Evolutionary conservation across 2,329 filamentous ascomycete genomes (phyloP).

Genomic region (Fusarium gaditjirri): DNA sequence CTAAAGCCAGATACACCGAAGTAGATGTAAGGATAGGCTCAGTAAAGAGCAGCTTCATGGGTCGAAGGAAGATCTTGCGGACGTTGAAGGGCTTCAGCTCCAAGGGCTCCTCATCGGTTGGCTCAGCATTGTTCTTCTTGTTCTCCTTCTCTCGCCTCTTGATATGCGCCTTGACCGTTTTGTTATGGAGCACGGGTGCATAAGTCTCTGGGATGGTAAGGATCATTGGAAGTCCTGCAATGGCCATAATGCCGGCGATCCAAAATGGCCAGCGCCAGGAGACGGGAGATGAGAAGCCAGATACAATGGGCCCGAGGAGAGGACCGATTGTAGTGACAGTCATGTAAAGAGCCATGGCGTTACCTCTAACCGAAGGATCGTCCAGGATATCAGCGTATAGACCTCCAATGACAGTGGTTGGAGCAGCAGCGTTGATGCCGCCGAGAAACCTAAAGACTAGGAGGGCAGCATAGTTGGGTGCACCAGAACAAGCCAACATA

Average conservation of each 20-base stretch:
- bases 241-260: slow-evolving; percentile 50
- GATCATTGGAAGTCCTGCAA: slow-evolving; percentile 45
- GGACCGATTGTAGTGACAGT: slow-evolving; percentile 48
- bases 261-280: slow-evolving; percentile 56
- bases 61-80: slow-evolving; percentile 61
- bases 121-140: slow-evolving; percentile 52
- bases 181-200: slow-evolving; percentile 61
- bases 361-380: slow-evolving; percentile 46
- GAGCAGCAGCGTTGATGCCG: slow-evolving; percentile 49
- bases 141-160: slow-evolving; percentile 57
- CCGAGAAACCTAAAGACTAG: slow-evolving; percentile 54
- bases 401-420: slow-evolving; percentile 49
- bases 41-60: slow-evolving; percentile 58
- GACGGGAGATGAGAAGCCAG: slow-evolving; percentile 60
- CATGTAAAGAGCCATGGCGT: slow-evolving; percentile 51
- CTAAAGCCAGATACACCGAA: slow-evolving; percentile 60
- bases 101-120: slow-evolving; percentile 52
- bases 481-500: slow-evolving; percentile 51
- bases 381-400: slow-evolving; percentile 50
- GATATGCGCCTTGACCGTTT: slow-evolving; percentile 58
- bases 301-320: slow-evolving; percentile 62
- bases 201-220: slow-evolving; percentile 59
- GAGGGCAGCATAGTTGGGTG: slow-evolving; percentile 56
- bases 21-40: slow-evolving; percentile 63
- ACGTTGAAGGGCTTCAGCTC: slow-evolving; percentile 51